These are phyloP conservation scores for Plasmodium chabaudi DNA, from an alignment of 169 alveolate genomes.

Conservation along the genomic window DNA sequence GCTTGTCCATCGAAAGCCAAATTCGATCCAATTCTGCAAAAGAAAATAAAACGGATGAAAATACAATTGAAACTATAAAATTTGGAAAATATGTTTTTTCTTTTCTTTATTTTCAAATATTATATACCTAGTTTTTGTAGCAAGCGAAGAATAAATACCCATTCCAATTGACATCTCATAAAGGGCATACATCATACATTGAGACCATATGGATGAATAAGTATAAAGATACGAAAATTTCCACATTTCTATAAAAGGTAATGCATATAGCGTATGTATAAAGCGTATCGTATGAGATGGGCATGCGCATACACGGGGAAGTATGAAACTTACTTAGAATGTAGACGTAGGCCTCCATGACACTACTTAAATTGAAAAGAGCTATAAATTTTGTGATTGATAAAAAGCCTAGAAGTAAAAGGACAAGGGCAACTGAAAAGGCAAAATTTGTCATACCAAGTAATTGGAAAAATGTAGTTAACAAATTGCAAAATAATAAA, in stretches of 20 bases:
- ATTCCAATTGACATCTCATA: constrained; percentile 84
- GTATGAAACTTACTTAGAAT: constrained; percentile 32
- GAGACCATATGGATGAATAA: constrained; percentile 84
- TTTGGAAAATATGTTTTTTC: neutral
- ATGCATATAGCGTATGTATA: neutral
- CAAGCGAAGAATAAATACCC: constrained; percentile 83
- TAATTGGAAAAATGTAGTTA: constrained; percentile 76
- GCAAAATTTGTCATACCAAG: constrained; percentile 83
- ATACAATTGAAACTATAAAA: neutral
- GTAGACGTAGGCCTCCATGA: constrained; percentile 38
- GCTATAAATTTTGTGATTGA: constrained; percentile 79
- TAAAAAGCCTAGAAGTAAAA: constrained; percentile 78
- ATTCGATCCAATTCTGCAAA: constrained; percentile 62
- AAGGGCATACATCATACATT: constrained; percentile 80
- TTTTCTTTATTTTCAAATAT: neutral
- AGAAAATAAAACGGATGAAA: neutral
- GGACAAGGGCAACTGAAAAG: constrained; percentile 79
- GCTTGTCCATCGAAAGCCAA: constrained; percentile 68
- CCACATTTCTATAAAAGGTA: constrained; percentile 52
- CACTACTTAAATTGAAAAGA: constrained; percentile 39
- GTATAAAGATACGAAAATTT: constrained; percentile 70
- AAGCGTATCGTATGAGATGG: neutral
- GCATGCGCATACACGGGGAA: neutral
- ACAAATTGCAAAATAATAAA: constrained; percentile 34
- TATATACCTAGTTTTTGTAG: constrained; percentile 77